Percentiles rank a stretch among this genome's conserved stretches.
Conservation (phyloP, 140 eudicot species). For the Stevia rebaudiana region DNA sequence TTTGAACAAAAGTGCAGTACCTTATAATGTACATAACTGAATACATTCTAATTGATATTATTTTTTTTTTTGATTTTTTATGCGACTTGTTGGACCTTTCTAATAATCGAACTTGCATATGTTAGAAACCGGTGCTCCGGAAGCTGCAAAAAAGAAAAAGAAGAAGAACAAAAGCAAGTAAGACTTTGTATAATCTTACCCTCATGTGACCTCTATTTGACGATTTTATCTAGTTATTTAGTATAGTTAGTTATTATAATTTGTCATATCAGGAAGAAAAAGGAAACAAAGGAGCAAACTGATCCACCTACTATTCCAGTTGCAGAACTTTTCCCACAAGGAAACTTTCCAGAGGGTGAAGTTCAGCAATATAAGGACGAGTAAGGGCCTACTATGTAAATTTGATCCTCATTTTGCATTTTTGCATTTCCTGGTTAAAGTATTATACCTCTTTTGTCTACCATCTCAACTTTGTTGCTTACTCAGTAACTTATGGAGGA, state of each 20-base stretch:
- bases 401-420: not conserved
- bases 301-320: conserved; percentile 97
- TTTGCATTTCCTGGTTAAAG: not conserved
- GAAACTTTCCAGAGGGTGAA: conserved; percentile 99
- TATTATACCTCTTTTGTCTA: not conserved
- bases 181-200: conserved; percentile 13
- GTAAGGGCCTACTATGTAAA: conserved; percentile 44
- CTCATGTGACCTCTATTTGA: conserved; percentile 14
- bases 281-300: conserved; percentile 73
- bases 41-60: not conserved
- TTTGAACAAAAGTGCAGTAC: not conserved
- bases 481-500: conserved; percentile 91
- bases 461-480: not conserved
- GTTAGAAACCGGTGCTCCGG: conserved; percentile 36
- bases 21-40: not conserved
- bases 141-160: conserved; percentile 90
- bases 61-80: not conserved
- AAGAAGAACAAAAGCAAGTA: conserved; percentile 97
- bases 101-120: conserved; percentile 14
- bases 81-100: not conserved
- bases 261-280: conserved; percentile 63
- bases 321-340: conserved; percentile 63
- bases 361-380: conserved; percentile 85
- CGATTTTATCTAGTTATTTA: not conserved
- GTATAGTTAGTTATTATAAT: conserved; percentile 4